A percentile compares a stretch with the other conserved stretches of the same genome.
Conservation (phyloP, 2,329 filamentous ascomycete genomes). For the Metarhizium rileyi region DNA sequence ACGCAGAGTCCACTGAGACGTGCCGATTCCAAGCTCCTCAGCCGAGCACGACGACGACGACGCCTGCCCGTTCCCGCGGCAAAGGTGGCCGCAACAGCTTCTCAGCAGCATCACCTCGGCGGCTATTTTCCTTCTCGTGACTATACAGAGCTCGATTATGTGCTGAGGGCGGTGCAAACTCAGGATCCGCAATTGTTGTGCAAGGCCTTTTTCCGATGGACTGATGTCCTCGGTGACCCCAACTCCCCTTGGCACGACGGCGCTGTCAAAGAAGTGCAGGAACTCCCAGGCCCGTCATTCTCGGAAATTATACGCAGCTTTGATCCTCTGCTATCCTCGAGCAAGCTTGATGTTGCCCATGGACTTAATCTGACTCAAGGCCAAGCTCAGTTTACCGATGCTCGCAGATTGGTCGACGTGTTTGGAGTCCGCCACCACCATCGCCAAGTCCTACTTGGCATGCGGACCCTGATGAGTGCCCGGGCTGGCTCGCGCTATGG, state of each 20-base stretch:
- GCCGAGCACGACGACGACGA: conserved; percentile 11
- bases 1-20: conserved; percentile 10
- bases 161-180: conserved; percentile 24
- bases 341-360: conserved; percentile 37
- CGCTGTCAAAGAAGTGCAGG: conserved; percentile 21
- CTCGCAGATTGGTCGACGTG: conserved; percentile 27
- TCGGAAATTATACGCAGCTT: conserved; percentile 53
- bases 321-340: conserved; percentile 41
- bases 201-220: conserved; percentile 19
- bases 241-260: conserved; percentile 12
- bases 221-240: conserved; percentile 12
- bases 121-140: conserved; percentile 8
- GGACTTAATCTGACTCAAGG: conserved; percentile 28
- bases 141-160: conserved; percentile 12
- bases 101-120: conserved; percentile 4
- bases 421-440: conserved; percentile 37
- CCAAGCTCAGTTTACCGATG: conserved; percentile 29
- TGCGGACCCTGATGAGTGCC: conserved; percentile 24
- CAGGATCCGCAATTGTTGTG: conserved; percentile 15
- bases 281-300: conserved; percentile 46
- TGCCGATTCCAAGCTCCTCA: conserved; percentile 4
- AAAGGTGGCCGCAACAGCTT: conserved; percentile 2
- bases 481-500: conserved; percentile 18
- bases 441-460: conserved; percentile 22
- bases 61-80: conserved; percentile 15